Evolutionary conservation across 345 rosid genomes (phyloP), one percentile per base, ranked within the genome.

Genomic region (Populus davidiana): DNA sequence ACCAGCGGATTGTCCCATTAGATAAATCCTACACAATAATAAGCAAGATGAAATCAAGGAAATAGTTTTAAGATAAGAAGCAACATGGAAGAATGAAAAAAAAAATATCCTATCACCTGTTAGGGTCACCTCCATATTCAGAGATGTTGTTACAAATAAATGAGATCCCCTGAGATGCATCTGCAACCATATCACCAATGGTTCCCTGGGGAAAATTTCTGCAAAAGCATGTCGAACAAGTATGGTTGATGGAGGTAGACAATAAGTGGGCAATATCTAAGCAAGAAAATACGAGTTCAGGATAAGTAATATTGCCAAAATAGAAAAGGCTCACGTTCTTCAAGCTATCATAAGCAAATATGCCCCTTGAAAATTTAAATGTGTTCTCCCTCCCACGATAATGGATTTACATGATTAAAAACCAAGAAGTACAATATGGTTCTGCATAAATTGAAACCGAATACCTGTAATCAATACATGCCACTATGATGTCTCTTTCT

Each of bases 131-230:
- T 39, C 85, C 81, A 66, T 78, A 78, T 52, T 78, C 85, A 54
- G 85, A 70, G 54, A 82, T 82, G 79, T 78, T 75, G 73, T 78
- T 78, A 72, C 75, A 82, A 72, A 82, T 75, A 71, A 82, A 82
- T 64, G 85, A 82, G 25, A 82, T 78, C 27, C 81, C 85, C 71
- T 74, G 66, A 17, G 81, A 82, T n/a, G 79, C 74, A 82, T 82
- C 85, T 49, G 74, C 36, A 52, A 74, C 81, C 85, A 78, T 82
- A 71, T 82, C 85, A 65, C 79, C 67, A 16, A 82, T 82, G 63
- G 85, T 82, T 78, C 85, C 85, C 76, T 82, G 81, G 54, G 85
- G 85, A 66, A 82, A 82, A 75, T 82, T 82, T 71, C 85, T 82
- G 81, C 62, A 38, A 68, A 21, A 72, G 80, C 54, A 82, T n/a